Evolutionary conservation across 768 basidiomycete genomes (phyloP), one percentile per base, ranked within the genome.

Genomic region (Collybiopsis confluens): DNA sequence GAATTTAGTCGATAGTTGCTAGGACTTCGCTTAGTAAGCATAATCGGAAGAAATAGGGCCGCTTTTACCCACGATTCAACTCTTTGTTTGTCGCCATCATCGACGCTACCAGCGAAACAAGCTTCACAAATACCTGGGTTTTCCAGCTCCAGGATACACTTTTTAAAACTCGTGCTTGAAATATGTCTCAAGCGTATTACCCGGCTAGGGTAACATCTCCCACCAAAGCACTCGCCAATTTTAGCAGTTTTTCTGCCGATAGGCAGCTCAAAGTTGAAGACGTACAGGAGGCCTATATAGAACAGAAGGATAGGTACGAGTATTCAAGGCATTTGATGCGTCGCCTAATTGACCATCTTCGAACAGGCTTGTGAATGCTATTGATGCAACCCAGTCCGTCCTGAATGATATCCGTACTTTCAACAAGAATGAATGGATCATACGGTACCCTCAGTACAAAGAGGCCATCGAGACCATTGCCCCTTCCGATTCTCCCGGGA

Each of bases 381-480:
- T 97, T 59, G 82, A 87, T 61, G 74, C 81, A 0, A 84, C 93
- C 35, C 80, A 82, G 61, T 61, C 71, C 10, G 79, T 98, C 42
- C 73, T 97, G 36, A 69, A 68, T 45, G 87, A 87, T 61, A 70
- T 98, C 20, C 80, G 82, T 45, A 72, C 74, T 47, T 97, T 96
- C 75, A 97, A 90, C 73, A 85, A 86, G 71, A 75, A 83, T 36
- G 80, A 88, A 58, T 97, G 92, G 94, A 80, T 90, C 23, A 83
- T 98, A 15, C 76, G 91, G 54, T 98, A 98, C 68, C 95, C 95
- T 50, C 80, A 81, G 63, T 73, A 94, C 52, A 72, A 74, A 27
- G 78, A 83, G 51, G 74, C 79, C 52, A 51, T 69, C 1, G 60
- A 57, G 13, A 59, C 68, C 2, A 62, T 68, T 18, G 51, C 66